phyloP scores from a whole-genome alignment of 495 filamentous ascomycete genomes.

The Xylaria curta region DNA sequence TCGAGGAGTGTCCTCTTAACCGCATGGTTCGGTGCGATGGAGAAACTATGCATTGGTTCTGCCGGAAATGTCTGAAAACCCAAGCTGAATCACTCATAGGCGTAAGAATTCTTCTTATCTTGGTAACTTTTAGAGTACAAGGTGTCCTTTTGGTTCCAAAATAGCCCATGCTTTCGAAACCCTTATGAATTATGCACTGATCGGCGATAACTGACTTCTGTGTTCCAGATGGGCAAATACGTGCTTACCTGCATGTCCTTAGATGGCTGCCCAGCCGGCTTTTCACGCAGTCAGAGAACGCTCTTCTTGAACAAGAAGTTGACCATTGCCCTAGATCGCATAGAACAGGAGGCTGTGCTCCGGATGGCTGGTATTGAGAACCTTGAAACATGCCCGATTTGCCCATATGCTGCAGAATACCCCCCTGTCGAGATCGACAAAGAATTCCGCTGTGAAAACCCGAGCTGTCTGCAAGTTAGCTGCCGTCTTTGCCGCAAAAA shows the following conservation, averaged over 20 bases:
- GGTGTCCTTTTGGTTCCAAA: too few species aligned
- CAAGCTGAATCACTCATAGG: constrained; percentile 74
- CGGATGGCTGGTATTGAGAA: constrained; percentile 68
- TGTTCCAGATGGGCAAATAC: constrained; percentile 56
- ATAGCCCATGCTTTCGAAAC: too few species aligned
- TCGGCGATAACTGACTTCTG: too few species aligned
- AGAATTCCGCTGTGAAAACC: constrained; percentile 75
- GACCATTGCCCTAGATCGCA: constrained; percentile 63
- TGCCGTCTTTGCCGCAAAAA: constrained; percentile 76
- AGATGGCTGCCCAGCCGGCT: constrained; percentile 51
- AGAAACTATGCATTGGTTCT: constrained; percentile 63
- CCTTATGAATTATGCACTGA: too few species aligned
- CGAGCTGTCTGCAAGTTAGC: constrained; percentile 68
- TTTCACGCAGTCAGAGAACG: constrained; percentile 53
- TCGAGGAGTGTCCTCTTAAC: constrained; percentile 66
- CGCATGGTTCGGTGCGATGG: constrained; percentile 71
- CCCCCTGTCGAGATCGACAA: constrained; percentile 70
- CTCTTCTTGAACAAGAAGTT: constrained; percentile 65
- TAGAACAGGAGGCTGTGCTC: constrained; percentile 73
- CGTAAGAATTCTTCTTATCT: too few species aligned
- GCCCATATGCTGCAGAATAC: constrained; percentile 77
- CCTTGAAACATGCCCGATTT: constrained; percentile 79
- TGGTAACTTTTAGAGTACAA: too few species aligned
- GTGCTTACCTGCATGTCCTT: constrained; percentile 61
- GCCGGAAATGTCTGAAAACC: constrained; percentile 65